Base-by-base conservation (phyloP, 2,329 filamentous ascomycete genomes). In the Alternaria sp. region DNA sequence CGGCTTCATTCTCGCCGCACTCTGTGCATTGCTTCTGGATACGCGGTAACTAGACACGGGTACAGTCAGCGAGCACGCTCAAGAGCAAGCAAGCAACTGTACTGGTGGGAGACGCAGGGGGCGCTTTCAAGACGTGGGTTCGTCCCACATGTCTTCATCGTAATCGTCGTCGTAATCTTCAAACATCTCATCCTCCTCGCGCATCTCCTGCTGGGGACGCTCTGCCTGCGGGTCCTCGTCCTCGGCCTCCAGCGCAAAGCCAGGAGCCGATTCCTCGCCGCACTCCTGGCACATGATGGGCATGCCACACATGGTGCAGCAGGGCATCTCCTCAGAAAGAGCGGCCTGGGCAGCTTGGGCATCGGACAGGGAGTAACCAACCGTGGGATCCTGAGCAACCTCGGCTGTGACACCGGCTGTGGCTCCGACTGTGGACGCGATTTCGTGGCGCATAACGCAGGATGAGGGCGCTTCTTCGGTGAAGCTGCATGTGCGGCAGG, bases 391-490 rank as follows among this genome's bases (percentile, higher is more conserved):
- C 76, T 92, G 94, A 77, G 91, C 93, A 75, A 99, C 94, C 82
- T 99, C 96, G 81, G 97, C 93, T 64, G 94, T 97, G 74, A 98
- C 94, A 82, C 96, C 95, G 60, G 95, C 94, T 41, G 94, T 98
- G 82, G 97, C 95, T 74, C 94, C 93, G 27, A 94, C 92, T 62
- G 92, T 91, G 77, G 91, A 96, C 81, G 93, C 93, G 73, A 99
- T 89, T 70, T 94, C 88, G 81, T 98, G 97, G 79, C 96, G 92
- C 84, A 95, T 99, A 75, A 98, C 93, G 81, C 95, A 98, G 63
- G 92, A 90, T 22, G 93, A 94, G 63, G 88, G 88, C 32, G 94
- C 94, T 66, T 91, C 88, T 78, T 97, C 93, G 73, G 90, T 92
- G 82, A 93, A 97, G 77, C 93, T 90, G 83, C 95, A 99, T 59